Evolutionary conservation across 208 protist species (phyloP).

Genomic region (Crithidia bombi): DNA sequence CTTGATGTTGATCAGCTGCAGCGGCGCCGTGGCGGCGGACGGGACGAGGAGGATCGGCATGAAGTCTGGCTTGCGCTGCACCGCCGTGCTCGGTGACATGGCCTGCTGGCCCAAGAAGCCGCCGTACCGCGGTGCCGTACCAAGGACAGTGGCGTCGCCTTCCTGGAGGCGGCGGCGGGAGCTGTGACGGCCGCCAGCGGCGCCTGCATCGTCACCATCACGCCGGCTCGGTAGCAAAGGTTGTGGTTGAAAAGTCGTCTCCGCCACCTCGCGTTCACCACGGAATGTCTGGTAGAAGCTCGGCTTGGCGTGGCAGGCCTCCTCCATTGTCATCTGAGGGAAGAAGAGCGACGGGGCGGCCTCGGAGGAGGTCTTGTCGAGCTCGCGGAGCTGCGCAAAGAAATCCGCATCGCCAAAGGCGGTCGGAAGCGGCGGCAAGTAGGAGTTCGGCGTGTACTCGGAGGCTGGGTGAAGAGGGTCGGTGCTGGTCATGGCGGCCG

Average conservation of each 20-base stretch:
- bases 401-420: conserved; percentile 26
- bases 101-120: conserved; percentile 30
- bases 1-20: conserved; percentile 87
- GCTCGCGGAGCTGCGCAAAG: conserved; percentile 45
- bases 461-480: conserved; percentile 50
- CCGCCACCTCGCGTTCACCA: conserved; percentile 32
- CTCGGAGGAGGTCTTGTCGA: conserved; percentile 46
- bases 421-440: conserved; percentile 31
- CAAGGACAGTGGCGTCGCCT: background rate
- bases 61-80: conserved; percentile 72
- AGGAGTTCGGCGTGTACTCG: conserved; percentile 25
- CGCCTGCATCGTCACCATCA: conserved; percentile 10
- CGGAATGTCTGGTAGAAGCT: conserved; percentile 43
- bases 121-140: conserved; percentile 31
- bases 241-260: conserved; percentile 31
- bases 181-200: conserved; percentile 12
- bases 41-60: conserved; percentile 86
- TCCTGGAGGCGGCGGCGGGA: conserved; percentile 19
- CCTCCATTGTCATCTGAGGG: conserved; percentile 66
- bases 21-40: conserved; percentile 61
- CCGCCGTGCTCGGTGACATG: conserved; percentile 48
- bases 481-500: conserved; percentile 56
- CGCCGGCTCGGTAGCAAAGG: conserved; percentile 1
- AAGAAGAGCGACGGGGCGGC: conserved; percentile 44
- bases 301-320: conserved; percentile 65